Base-by-base conservation (phyloP, 345 rosid species). In the Erucastrum elatum region DNA sequence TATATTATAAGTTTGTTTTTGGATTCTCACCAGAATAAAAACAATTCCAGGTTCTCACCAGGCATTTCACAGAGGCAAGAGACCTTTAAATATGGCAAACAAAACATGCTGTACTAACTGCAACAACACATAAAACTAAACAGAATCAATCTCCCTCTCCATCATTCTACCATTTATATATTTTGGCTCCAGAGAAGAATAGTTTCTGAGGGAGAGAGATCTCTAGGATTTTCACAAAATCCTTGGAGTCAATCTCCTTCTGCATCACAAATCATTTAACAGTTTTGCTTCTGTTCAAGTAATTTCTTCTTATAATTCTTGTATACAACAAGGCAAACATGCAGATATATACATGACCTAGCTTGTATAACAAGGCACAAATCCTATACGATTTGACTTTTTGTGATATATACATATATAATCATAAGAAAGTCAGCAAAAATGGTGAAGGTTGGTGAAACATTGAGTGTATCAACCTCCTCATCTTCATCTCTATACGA, bases 401-500 rank as follows among this genome's bases (percentile, higher is more conserved):
- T 46, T 5, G 27, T 69, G 27, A 31, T 59, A 10, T 5, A 21
- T 4, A 77, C 34, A 60, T 69, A 15, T 46, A 44, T 46, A 49
- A 39, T 8, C 46, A 9, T 39, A 35, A 44, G 12, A 44, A 27
- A 67, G 16, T n/a, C 33, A 12, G 11, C 8, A 4, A 51, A 49
- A 64, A 75, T 80, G 83, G 70, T 65, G 72, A 66, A 39, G 41
- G 44, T 75, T 33, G 80, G 83, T 9, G 83, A 75, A 70, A 72
- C 76, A 44, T 70, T 63, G 66, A 51, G 64, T 16, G n/a, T 84
- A 31, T 80, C 88, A 13, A 64, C 84, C 0, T 78, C 81, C 0
- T 72, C 80, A 1, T 76, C 87, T 0, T 75, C 87, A 0, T 81
- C 87, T 1, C 77, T 85, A 3, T 62, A 72, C 11, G 82, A 83